phyloP scores from a whole-genome alignment of 1,284 basidiomycete species.

The Malassezia slooffiae region DNA sequence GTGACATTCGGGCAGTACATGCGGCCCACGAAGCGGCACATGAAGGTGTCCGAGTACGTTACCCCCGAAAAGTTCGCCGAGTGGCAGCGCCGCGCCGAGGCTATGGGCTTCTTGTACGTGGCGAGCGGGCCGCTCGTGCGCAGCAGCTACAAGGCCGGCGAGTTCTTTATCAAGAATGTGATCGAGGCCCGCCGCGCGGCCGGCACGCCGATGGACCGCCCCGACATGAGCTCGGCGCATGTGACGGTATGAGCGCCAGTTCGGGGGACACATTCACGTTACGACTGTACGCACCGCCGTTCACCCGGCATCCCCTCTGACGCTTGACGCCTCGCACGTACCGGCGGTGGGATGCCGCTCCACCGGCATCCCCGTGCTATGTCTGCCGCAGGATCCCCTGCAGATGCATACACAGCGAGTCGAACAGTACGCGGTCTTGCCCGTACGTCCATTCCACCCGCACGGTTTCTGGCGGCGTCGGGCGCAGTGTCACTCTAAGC shows the following conservation, averaged over 20 bases:
- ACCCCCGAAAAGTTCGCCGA: constrained; percentile 80
- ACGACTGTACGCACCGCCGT: too few species aligned
- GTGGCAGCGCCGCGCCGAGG: constrained; percentile 81
- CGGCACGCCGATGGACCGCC: constrained; percentile 8
- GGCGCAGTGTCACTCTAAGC: too few species aligned
- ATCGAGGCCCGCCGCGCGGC: constrained; percentile 22
- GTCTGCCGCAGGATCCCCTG: too few species aligned
- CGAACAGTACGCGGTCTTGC: constrained; percentile 8
- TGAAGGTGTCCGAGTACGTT: constrained; percentile 97
- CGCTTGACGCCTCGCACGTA: too few species aligned
- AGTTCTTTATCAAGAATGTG: constrained; percentile 47
- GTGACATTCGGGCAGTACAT: constrained; percentile 99
- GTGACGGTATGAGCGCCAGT: too few species aligned
- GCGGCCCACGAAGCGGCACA: constrained; percentile 95
- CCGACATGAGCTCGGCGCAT: too few species aligned
- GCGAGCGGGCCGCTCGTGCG: constrained; percentile 91
- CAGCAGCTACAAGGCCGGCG: constrained; percentile 79
- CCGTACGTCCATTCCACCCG: constrained; percentile 13
- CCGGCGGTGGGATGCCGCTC: too few species aligned
- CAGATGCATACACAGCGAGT: constrained; percentile 8
- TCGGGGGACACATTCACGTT: too few species aligned
- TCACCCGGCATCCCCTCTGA: too few species aligned
- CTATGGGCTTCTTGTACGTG: constrained; percentile 92
- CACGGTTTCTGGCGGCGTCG: too few species aligned
- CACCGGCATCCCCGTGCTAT: too few species aligned